Evolutionary conservation across 1,284 basidiomycete genomes (phyloP).

Genomic region (Tilletia caries): DNA sequence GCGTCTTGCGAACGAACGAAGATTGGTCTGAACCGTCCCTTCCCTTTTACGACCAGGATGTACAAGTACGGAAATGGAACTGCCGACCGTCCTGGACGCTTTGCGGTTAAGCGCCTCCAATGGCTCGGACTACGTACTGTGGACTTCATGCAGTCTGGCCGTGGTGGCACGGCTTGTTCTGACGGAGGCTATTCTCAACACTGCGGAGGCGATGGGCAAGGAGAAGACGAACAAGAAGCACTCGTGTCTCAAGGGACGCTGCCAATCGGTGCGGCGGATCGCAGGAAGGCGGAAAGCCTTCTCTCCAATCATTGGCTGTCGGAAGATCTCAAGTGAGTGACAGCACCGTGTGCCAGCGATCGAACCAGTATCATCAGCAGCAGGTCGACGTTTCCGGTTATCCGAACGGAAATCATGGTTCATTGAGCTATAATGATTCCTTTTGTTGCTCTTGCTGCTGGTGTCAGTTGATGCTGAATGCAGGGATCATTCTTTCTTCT

Average conservation of each 20-base stretch:
- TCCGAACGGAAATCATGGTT: no score
- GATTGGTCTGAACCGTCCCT: no score
- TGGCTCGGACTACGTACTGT: constrained; percentile 23
- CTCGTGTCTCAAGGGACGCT: not conserved
- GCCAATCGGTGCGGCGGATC: constrained; percentile 20
- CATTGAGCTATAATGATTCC: no score
- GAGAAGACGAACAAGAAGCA: no score
- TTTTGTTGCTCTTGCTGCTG: not conserved
- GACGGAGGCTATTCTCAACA: not conserved
- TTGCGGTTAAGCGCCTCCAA: not conserved
- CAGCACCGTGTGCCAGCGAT: no score
- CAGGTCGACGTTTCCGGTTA: no score
- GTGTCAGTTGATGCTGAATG: not conserved
- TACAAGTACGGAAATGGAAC: constrained; percentile 9
- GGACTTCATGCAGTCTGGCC: constrained; percentile 16
- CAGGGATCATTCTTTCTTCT: no score
- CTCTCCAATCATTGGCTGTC: constrained; percentile 10
- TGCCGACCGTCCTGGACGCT: not conserved
- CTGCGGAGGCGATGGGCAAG: not conserved
- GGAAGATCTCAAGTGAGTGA: not conserved
- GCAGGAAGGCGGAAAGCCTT: constrained; percentile 25
- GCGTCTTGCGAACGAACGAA: no score
- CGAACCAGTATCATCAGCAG: no score
- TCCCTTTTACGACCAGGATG: not conserved
- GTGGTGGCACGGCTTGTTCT: no score